These are phyloP conservation scores for Cyclocybe cylindracea DNA, from an alignment of 768 basidiomycete species.

Conservation along the genomic window DNA sequence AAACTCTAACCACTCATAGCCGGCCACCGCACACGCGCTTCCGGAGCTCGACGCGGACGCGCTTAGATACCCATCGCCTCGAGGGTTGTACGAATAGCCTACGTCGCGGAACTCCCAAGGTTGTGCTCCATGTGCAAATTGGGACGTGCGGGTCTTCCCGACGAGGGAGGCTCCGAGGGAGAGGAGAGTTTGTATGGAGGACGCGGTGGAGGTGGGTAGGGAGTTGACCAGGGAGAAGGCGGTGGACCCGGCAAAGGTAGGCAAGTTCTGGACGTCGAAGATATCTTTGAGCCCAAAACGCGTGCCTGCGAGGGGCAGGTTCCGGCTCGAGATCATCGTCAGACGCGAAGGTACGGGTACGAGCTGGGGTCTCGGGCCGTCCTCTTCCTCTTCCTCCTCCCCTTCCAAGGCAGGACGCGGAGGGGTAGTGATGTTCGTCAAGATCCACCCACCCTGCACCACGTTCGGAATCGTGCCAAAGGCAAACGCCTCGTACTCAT, in stretches of 20 bases:
- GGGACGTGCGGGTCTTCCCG: slow-evolving; percentile 55
- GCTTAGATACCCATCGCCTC: slow-evolving; percentile 37
- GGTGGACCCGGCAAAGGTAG: slow-evolving; percentile 35
- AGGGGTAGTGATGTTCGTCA: slow-evolving; percentile 30
- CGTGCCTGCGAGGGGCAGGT: slow-evolving; percentile 39
- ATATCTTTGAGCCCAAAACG: slow-evolving; percentile 53
- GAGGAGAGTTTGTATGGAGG: slow-evolving; percentile 45
- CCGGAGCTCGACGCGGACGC: slow-evolving; percentile 40
- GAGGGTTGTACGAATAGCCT: slow-evolving; percentile 38
- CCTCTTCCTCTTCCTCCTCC: slow-evolving; percentile 1
- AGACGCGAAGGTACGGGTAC: slow-evolving; percentile 55
- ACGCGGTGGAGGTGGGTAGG: slow-evolving; percentile 33
- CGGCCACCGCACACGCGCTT: slow-evolving; percentile 40
- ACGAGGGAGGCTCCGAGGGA: slow-evolving; percentile 51
- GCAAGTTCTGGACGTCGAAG: slow-evolving; percentile 32
- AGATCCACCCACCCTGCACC: slow-evolving; percentile 30
- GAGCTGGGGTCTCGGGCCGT: slow-evolving; percentile 22
- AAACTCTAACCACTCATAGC: slow-evolving; percentile 39
- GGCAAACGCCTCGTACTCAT: slow-evolving; percentile 43
- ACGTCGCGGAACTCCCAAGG: slow-evolving; percentile 40
- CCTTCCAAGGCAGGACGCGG: not conserved
- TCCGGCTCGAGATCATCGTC: slow-evolving; percentile 26
- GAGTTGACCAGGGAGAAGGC: slow-evolving; percentile 35
- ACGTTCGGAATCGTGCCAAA: slow-evolving; percentile 41
- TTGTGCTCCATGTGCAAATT: slow-evolving; percentile 49